A percentile compares a stretch with the other conserved stretches of the same genome.
Evolutionary conservation across 805 yeast species (phyloP).

Genomic region (Ogataea haglerorum): DNA sequence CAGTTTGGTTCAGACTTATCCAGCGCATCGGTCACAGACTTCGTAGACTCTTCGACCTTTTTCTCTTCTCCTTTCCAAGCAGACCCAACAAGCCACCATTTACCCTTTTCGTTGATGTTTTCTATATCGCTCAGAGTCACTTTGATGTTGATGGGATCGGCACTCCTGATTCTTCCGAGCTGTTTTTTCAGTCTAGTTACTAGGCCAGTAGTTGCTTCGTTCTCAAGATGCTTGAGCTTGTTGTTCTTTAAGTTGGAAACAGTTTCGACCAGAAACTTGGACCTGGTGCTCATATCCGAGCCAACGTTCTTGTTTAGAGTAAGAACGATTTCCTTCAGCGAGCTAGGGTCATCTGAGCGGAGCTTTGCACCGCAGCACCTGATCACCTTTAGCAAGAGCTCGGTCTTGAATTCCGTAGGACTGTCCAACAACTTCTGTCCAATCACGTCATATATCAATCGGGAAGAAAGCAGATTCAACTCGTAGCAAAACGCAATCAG

Average conservation of each 20-base stretch:
- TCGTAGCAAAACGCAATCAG: constrained; percentile 73
- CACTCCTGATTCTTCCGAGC: constrained; percentile 49
- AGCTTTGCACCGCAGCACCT: constrained; percentile 78
- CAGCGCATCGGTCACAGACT: constrained; percentile 54
- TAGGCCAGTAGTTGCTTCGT: constrained; percentile 51
- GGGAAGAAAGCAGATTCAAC: constrained; percentile 71
- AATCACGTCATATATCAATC: constrained; percentile 75
- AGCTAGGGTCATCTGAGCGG: constrained; percentile 84
- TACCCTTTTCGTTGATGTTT: constrained; percentile 75
- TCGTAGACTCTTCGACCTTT: constrained; percentile 37
- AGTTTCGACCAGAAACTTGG: constrained; percentile 80
- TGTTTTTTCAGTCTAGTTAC: constrained; percentile 60
- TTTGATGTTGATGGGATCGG: constrained; percentile 79
- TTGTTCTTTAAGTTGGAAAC: constrained; percentile 84
- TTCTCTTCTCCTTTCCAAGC: constrained; percentile 76
- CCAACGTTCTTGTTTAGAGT: constrained; percentile 50
- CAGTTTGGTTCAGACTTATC: constrained; percentile 80
- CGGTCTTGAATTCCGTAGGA: constrained; percentile 70
- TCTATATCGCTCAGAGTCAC: constrained; percentile 82
- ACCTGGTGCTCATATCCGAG: constrained; percentile 51
- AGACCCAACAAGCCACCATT: constrained; percentile 99
- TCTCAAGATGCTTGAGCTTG: constrained; percentile 53
- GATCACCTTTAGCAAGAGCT: constrained; percentile 66
- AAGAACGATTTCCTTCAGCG: constrained; percentile 74
- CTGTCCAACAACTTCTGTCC: constrained; percentile 35